Base-by-base conservation (phyloP, 305 asterid species). In the Ilex paraguariensis region DNA sequence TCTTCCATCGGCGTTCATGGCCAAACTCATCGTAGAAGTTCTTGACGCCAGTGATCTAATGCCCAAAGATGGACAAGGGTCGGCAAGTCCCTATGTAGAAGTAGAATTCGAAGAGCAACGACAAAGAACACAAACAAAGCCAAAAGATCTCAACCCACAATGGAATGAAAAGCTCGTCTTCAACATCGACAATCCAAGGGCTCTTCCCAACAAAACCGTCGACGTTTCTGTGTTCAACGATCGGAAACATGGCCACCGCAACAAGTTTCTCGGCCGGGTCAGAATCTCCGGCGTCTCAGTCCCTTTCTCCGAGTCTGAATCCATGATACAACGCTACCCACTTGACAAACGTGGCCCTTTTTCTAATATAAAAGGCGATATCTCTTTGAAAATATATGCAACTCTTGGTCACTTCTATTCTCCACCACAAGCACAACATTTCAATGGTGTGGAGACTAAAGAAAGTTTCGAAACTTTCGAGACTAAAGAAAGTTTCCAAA, bases 21-120 rank as follows among this genome's bases (percentile, higher is more conserved):
- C 95, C 51, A 80, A 73, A 78, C 90, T 91, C 21, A 79, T 85
- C 53, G 89, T 85, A 31, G 87, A 91, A 84, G 89, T 91, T 55
- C 62, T 91, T 21, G 95, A 87, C 15, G 95, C 98, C 46, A 79
- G 79, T 60, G 95, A 88, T 72, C 96, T 91, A 31, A 85, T 87
- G 95, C 95, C 98, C 9, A 91, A 91, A 82, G 96, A 91, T 66
- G 95, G 95, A 1, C 90, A 86, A 42, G 96, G 96, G 13, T 83
- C 90, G 17, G 87, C 98, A 21, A 89, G 79, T 68, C 95, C 96
- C 6, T 88, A 83, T 62, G 96, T 83, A 1, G 87, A 88, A 62
- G 92, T 91, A 6, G 85, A 88, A 10, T 91, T 88, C 51, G 92
- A 85, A 12, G 90, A 78, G 51, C 86, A 88, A 44, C 81, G 81